Base-by-base conservation (phyloP, 257 asterid species). In the Ocimum tenuiflorum region DNA sequence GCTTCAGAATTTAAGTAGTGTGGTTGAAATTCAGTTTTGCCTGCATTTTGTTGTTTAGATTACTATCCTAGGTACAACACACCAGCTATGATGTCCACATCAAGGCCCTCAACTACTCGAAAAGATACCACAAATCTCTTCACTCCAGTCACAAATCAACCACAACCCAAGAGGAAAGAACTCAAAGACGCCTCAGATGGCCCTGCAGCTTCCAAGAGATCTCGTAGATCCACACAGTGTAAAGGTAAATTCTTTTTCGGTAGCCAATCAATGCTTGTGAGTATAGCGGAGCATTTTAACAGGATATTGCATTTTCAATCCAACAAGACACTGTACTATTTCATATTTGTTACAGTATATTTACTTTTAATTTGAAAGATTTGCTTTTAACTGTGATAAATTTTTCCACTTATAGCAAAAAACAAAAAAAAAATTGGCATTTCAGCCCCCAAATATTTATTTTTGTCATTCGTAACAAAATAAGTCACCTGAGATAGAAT, bases 81-180 rank as follows among this genome's bases (percentile, higher is more conserved):
- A 46, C 82, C 88, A 4, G 81, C 78, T 46, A 69, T 70, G 73
- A 71, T 77, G 71, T 77, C 94, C 15, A 69, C 81, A 19, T 70
- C 83, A 0, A 66, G 75, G 41, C 76, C 79, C 27, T 68, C 71
- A 15, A 56, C 39, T 18, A 13, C 68, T 13, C 72, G 14, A 52
- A 74, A 71, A 50, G 80, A 79, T 61, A 22, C 59, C 10, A 49
- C 78, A 24, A 72, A 71, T 36, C 53, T 75, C 60, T 81, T 88
- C 36, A 80, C 85, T 52, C 86, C 88, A 9, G 74, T 39, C 56
- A 69, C 68, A 12, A 65, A 55, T 74, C 79, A 75, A 36, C 48
- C 67, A 4, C 68, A 72, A 6, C 12, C 80, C 35, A 92, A 89
- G 65, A 79, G 97, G 47, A 88, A 85, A 80, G 76, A 76, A 55